These are phyloP conservation scores for Cytospora schulzeri DNA, from an alignment of 2,329 filamentous ascomycete species.

Conservation along the genomic window DNA sequence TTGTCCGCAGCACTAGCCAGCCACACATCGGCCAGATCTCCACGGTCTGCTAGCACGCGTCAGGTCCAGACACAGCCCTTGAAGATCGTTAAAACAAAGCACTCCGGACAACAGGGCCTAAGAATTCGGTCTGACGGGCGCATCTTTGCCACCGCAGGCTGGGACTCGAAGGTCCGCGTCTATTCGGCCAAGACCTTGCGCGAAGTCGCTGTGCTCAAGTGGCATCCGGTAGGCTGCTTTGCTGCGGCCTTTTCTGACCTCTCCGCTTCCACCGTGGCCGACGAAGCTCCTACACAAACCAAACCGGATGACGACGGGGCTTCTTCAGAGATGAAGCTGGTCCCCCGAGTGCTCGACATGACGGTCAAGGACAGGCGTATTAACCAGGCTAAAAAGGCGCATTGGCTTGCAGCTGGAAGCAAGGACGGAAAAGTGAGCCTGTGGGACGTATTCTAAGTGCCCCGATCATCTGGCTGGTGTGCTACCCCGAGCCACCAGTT, in stretches of 20 bases:
- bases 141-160: conserved; percentile 88
- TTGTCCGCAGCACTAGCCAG: conserved; percentile 21
- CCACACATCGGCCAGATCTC: conserved; percentile 19
- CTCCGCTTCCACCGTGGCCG: neutral
- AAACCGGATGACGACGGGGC: conserved; percentile 4
- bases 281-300: neutral
- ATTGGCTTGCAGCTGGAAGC: conserved; percentile 88
- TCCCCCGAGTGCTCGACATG: conserved; percentile 38
- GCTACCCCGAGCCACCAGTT: neutral
- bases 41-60: conserved; percentile 5
- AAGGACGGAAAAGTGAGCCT: conserved; percentile 95
- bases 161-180: conserved; percentile 81
- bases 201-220: conserved; percentile 89
- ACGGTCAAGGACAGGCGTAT: conserved; percentile 66
- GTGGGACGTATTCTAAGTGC: conserved; percentile 85
- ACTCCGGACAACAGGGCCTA: conserved; percentile 86
- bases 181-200: conserved; percentile 81
- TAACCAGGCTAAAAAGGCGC: conserved; percentile 66
- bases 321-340: conserved; percentile 31
- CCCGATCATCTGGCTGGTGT: neutral
- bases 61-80: conserved; percentile 49
- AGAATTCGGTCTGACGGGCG: conserved; percentile 76
- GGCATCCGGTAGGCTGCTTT: conserved; percentile 90
- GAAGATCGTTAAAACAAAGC: conserved; percentile 74
- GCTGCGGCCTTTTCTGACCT: conserved; percentile 70